phyloP scores from a whole-genome alignment of 208 protist species.

The Herpetomonas tarakana region DNA sequence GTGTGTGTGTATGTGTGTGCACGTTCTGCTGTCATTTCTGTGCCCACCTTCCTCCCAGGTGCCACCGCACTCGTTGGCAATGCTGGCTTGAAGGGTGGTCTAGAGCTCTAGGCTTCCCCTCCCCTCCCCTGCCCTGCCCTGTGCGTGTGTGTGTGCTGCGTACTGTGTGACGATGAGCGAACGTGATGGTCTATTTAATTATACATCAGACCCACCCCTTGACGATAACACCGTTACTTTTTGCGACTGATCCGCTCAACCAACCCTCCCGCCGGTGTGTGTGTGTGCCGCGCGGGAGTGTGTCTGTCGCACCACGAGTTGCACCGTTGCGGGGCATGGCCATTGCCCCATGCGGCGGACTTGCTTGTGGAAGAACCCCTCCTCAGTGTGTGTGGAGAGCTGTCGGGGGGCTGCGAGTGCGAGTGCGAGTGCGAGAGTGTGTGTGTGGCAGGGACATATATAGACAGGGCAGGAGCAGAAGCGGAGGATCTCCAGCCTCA shows the following conservation, averaged over 20 bases:
- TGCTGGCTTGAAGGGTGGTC: neutral
- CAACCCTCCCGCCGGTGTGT: too few species aligned
- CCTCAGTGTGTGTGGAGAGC: too few species aligned
- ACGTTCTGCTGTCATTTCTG: neutral
- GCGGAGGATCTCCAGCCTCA: too few species aligned
- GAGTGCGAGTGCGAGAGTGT: too few species aligned
- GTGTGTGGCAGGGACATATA: neutral
- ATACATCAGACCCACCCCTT: neutral
- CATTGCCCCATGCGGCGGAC: slow-evolving; percentile 1
- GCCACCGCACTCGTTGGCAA: neutral
- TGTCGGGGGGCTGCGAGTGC: too few species aligned
- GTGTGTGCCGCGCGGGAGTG: neutral
- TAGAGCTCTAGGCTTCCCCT: neutral
- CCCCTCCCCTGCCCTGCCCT: neutral
- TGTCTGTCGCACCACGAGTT: neutral
- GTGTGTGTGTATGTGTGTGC: neutral
- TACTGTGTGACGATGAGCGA: neutral
- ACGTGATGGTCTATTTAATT: slow-evolving; percentile 1
- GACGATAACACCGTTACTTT: neutral
- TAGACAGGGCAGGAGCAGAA: too few species aligned
- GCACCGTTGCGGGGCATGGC: neutral
- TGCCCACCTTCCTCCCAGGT: neutral
- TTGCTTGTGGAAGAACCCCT: slow-evolving; percentile 1
- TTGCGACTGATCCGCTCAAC: neutral
- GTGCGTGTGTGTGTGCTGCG: neutral